These are phyloP conservation scores for Flueggea neowawraea DNA, from an alignment of 441 rosid genomes.

Conservation along the genomic window DNA sequence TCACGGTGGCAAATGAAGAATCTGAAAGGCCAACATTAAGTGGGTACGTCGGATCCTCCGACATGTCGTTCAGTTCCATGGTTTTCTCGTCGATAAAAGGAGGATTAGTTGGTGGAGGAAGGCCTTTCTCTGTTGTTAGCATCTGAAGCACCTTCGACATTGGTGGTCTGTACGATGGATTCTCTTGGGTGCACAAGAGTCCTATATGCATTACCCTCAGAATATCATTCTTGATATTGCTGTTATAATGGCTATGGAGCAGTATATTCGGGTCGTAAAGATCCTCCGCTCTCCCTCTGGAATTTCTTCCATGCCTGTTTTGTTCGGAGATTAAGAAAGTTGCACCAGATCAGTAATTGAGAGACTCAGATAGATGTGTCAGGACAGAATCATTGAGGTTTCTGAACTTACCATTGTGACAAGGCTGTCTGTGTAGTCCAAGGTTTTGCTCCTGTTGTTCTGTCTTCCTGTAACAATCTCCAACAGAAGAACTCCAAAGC, in stretches of 20 bases:
- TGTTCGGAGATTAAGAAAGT: not conserved
- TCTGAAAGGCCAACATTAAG: conserved; percentile 41
- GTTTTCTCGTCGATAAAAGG: conserved; percentile 84
- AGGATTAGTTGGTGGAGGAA: conserved; percentile 73
- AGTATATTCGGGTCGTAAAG: conserved; percentile 67
- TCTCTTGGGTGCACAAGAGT: conserved; percentile 85
- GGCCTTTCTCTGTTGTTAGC: conserved; percentile 63
- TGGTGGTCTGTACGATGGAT: conserved; percentile 62
- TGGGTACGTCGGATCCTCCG: conserved; percentile 40
- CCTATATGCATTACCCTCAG: conserved; percentile 67
- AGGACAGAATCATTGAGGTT: not conserved
- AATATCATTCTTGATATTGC: conserved; percentile 46
- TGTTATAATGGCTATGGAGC: conserved; percentile 40
- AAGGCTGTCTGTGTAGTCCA: conserved; percentile 64
- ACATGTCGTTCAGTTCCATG: conserved; percentile 64
- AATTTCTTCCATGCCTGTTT: conserved; percentile 75
- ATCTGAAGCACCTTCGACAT: conserved; percentile 74
- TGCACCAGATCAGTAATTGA: not conserved
- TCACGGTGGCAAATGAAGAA: conserved; percentile 65
- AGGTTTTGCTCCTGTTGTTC: conserved; percentile 66
- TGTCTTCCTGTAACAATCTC: conserved; percentile 82
- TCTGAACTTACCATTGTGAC: conserved; percentile 42
- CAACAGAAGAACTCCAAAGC: conserved; percentile 89
- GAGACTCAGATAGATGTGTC: not conserved
- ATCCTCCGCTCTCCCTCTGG: conserved; percentile 62